Conservation (phyloP, 2,329 filamentous ascomycete genomes). For the Capronia epimyces region DNA sequence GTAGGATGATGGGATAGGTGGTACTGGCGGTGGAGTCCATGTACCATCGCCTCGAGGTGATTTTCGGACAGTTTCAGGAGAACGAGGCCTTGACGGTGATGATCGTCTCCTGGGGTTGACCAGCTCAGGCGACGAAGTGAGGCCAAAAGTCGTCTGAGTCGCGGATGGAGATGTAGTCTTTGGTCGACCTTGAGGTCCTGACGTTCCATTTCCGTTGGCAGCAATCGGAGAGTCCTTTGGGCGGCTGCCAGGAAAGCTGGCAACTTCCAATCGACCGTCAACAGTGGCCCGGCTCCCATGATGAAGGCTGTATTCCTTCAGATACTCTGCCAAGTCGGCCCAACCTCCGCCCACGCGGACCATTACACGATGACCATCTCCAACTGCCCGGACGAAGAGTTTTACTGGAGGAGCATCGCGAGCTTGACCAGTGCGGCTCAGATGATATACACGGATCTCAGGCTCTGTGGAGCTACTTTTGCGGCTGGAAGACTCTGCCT, state of each 20-base stretch:
- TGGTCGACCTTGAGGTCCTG: conserved; percentile 4
- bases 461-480: conserved; percentile 51
- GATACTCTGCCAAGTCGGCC: conserved; percentile 91
- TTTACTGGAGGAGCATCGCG: conserved; percentile 65
- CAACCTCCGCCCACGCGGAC: conserved; percentile 97
- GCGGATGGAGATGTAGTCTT: conserved; percentile 15
- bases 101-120: conserved; percentile 8
- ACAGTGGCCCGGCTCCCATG: conserved; percentile 63
- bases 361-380: conserved; percentile 93
- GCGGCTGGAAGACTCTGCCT: conserved; percentile 30
- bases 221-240: conserved; percentile 7
- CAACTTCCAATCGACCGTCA: conserved; percentile 52
- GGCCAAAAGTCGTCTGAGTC: conserved; percentile 11
- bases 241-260: conserved; percentile 41
- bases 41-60: neutral
- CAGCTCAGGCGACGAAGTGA: conserved; percentile 2
- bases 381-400: conserved; percentile 86
- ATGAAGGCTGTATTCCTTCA: conserved; percentile 87
- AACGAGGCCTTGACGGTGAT: conserved; percentile 3
- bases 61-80: conserved; percentile 10
- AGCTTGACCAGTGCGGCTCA: conserved; percentile 68
- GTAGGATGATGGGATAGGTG: conserved; percentile 22
- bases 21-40: conserved; percentile 24
- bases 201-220: neutral
- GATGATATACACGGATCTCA: conserved; percentile 87